phyloP scores from a whole-genome alignment of 495 filamentous ascomycete species.

The Daldinia loculata region DNA sequence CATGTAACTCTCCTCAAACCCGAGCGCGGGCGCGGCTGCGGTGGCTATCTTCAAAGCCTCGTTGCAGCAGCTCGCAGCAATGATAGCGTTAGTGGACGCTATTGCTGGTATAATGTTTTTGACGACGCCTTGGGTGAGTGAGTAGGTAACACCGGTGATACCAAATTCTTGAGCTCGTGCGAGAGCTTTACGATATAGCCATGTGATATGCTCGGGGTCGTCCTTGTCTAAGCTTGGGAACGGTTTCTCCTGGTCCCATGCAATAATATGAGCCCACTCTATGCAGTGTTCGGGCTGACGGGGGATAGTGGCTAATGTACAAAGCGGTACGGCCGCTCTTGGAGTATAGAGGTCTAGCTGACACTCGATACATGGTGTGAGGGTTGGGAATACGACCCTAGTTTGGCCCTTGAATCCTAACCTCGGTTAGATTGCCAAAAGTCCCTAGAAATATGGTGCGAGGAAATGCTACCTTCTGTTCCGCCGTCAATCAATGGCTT shows the following conservation, averaged over 20 bases:
- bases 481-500: slow-evolving; percentile 97
- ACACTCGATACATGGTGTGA: slow-evolving; percentile 97
- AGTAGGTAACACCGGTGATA: slow-evolving; percentile 92
- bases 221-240: slow-evolving; percentile 85
- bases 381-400: slow-evolving; percentile 87
- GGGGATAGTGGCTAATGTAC: slow-evolving; percentile 95
- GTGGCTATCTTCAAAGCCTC: slow-evolving; percentile 96
- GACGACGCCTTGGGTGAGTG: slow-evolving; percentile 96
- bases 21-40: slow-evolving; percentile 77
- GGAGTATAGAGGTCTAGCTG: slow-evolving; percentile 98
- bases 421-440: slow-evolving; percentile 45
- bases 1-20: slow-evolving; percentile 86
- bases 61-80: slow-evolving; percentile 94
- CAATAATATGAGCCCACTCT: slow-evolving; percentile 95
- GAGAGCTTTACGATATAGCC: slow-evolving; percentile 90
- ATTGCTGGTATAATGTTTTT: slow-evolving; percentile 99
- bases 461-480: slow-evolving; percentile 76
- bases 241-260: slow-evolving; percentile 70
- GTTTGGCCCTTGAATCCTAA: slow-evolving; percentile 92
- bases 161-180: slow-evolving; percentile 85
- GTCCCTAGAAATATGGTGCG: slow-evolving; percentile 30
- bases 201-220: slow-evolving; percentile 95
- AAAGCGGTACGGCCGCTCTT: slow-evolving; percentile 90
- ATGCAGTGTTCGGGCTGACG: slow-evolving; percentile 98
- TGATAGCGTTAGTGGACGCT: slow-evolving; percentile 95